Percentiles rank a stretch among this genome's conserved stretches.
phyloP scores from a whole-genome alignment of 352 stramenopile species.

The Pythium diclinum region DNA sequence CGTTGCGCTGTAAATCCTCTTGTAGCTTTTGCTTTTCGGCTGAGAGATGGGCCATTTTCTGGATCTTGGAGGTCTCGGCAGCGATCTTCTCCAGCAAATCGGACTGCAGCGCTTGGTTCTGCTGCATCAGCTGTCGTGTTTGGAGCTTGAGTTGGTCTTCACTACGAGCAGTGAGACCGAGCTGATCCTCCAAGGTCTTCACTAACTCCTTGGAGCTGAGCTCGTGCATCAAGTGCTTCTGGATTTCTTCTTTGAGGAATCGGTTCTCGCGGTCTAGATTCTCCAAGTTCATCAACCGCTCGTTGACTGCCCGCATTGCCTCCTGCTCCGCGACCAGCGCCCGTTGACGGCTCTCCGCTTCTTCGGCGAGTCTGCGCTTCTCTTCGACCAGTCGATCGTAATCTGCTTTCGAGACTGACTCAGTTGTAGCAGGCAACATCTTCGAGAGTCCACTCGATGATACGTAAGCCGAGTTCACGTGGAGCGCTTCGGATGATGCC shows the following conservation, averaged over 20 bases:
- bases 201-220: conserved; percentile 48
- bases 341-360: conserved; percentile 23
- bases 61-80: conserved; percentile 58
- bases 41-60: conserved; percentile 61
- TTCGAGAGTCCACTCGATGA: neutral
- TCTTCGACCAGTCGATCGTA: conserved; percentile 45
- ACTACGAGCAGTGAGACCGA: conserved; percentile 48
- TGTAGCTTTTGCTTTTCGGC: conserved; percentile 57
- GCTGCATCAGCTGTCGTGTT: conserved; percentile 64
- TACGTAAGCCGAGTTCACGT: neutral
- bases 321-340: conserved; percentile 36
- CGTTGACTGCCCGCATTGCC: conserved; percentile 32
- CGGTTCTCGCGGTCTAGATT: conserved; percentile 51
- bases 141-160: conserved; percentile 71
- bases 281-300: conserved; percentile 43
- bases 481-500: neutral
- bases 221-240: conserved; percentile 62
- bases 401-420: conserved; percentile 25
- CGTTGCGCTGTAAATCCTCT: conserved; percentile 47
- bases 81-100: conserved; percentile 70
- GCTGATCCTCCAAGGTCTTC: conserved; percentile 52
- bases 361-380: conserved; percentile 28
- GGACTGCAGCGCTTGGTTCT: conserved; percentile 62
- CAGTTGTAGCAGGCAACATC: neutral
- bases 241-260: conserved; percentile 53